A percentile compares a stretch with the other conserved stretches of the same genome.
These are phyloP conservation scores for Chiua sp. DNA, from an alignment of 1,284 basidiomycete genomes.

Conservation along the genomic window DNA sequence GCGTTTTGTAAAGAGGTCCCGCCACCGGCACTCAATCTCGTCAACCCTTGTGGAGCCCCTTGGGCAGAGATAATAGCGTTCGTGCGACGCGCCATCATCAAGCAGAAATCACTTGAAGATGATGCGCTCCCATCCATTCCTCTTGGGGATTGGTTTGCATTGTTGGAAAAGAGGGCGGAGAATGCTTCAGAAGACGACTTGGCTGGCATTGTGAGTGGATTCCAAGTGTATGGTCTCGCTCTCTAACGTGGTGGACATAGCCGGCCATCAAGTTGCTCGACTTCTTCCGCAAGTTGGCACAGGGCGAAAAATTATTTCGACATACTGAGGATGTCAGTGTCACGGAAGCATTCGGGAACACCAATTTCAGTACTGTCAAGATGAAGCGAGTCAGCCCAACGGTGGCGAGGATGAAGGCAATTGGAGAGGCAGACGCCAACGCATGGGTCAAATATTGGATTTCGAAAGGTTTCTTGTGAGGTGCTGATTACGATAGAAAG, in stretches of 20 bases:
- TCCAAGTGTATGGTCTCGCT: no score
- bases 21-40: slow-evolving; percentile 21
- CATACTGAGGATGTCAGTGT: no score
- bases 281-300: slow-evolving; percentile 16
- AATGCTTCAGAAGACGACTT: slow-evolving; percentile 19
- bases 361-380: no score
- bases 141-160: slow-evolving; percentile 29
- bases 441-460: slow-evolving; percentile 35
- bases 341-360: no score
- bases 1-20: slow-evolving; percentile 13
- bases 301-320: background rate
- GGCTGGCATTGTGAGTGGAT: slow-evolving; percentile 26
- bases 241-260: background rate
- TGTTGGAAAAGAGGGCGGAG: slow-evolving; percentile 25
- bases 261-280: slow-evolving; percentile 23
- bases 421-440: slow-evolving; percentile 26
- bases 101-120: slow-evolving; percentile 1
- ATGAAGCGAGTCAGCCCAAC: no score
- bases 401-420: slow-evolving; percentile 2
- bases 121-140: slow-evolving; percentile 25
- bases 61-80: slow-evolving; percentile 22
- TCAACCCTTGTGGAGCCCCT: slow-evolving; percentile 27
- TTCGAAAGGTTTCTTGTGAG: slow-evolving; percentile 19
- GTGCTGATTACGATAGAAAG: background rate
- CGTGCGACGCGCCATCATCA: slow-evolving; percentile 11